Conservation (phyloP, 2,329 filamentous ascomycete genomes). For the Coleophoma cylindrospora region DNA sequence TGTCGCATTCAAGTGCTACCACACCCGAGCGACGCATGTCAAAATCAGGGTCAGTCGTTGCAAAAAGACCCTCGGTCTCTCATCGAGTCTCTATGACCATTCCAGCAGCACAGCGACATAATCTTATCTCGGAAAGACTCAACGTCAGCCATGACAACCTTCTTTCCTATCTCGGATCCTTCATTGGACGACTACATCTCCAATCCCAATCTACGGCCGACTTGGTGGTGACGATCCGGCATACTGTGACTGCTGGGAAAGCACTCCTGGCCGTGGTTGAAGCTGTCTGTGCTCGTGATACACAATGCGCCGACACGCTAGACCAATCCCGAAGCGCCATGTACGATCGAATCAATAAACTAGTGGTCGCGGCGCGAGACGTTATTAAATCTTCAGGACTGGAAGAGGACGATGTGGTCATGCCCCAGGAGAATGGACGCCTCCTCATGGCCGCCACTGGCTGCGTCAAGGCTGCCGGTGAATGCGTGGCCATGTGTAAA, state of each 20-base stretch:
- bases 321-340: constrained; percentile 68
- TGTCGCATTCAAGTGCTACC: constrained; percentile 13
- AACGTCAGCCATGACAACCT: constrained; percentile 81
- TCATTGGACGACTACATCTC: constrained; percentile 83
- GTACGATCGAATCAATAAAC: constrained; percentile 72
- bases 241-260: constrained; percentile 77
- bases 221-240: constrained; percentile 74
- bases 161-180: constrained; percentile 84
- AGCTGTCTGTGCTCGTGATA: constrained; percentile 74
- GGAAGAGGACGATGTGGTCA: constrained; percentile 68
- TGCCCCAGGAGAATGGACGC: constrained; percentile 72
- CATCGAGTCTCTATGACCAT: constrained; percentile 74
- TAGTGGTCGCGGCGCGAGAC: constrained; percentile 77
- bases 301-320: constrained; percentile 60
- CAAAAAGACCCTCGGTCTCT: constrained; percentile 32
- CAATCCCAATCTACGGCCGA: constrained; percentile 89
- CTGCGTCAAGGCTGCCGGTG: constrained; percentile 85
- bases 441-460: constrained; percentile 76
- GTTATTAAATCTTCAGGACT: constrained; percentile 66
- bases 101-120: constrained; percentile 56
- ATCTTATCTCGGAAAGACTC: constrained; percentile 79
- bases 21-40: constrained; percentile 20
- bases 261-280: constrained; percentile 77
- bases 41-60: constrained; percentile 14
- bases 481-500: constrained; percentile 84